These are phyloP conservation scores for Aspergillus candidus DNA, from an alignment of 2,329 filamentous ascomycete genomes.

Conservation along the genomic window DNA sequence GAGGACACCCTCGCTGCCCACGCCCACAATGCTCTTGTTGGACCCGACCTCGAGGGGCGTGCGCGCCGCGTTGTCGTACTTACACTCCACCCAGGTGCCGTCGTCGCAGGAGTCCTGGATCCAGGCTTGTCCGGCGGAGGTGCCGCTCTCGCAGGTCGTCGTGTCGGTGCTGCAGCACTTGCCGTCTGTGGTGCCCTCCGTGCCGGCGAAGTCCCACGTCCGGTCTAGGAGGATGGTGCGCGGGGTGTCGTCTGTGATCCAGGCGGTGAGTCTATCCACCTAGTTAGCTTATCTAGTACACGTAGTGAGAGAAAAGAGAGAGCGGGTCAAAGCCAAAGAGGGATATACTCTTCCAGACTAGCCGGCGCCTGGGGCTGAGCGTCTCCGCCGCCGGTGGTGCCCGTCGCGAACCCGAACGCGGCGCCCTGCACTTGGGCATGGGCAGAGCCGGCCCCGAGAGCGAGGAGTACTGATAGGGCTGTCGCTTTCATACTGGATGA, in stretches of 20 bases:
- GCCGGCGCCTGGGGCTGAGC: constrained; percentile 6
- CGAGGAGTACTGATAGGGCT: constrained; percentile 1
- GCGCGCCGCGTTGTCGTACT: constrained; percentile 48
- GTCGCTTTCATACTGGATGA: constrained; percentile 3
- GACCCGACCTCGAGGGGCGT: constrained; percentile 48
- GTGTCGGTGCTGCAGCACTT: constrained; percentile 11
- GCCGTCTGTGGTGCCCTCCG: constrained; percentile 38
- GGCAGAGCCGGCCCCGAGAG: not conserved
- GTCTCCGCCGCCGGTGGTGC: constrained; percentile 11
- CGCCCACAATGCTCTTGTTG: constrained; percentile 55
- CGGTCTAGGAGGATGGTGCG: constrained; percentile 10
- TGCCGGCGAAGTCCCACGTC: constrained; percentile 15
- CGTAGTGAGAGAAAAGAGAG: too few relatives aligned
- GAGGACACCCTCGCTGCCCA: constrained; percentile 49
- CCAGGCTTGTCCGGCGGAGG: constrained; percentile 48
- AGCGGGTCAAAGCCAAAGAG: not conserved
- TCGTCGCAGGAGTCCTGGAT: constrained; percentile 50
- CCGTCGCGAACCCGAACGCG: constrained; percentile 11
- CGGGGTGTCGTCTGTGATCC: constrained; percentile 9
- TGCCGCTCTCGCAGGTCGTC: constrained; percentile 51
- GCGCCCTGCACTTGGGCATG: constrained; percentile 9
- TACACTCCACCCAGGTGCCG: constrained; percentile 40
- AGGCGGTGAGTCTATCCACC: constrained; percentile 1
- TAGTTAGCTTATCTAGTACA: not conserved
- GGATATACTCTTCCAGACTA: constrained; percentile 8